Base-by-base conservation (phyloP, 108 stramenopile species). In the Pseudonitzschia delicatissima region DNA sequence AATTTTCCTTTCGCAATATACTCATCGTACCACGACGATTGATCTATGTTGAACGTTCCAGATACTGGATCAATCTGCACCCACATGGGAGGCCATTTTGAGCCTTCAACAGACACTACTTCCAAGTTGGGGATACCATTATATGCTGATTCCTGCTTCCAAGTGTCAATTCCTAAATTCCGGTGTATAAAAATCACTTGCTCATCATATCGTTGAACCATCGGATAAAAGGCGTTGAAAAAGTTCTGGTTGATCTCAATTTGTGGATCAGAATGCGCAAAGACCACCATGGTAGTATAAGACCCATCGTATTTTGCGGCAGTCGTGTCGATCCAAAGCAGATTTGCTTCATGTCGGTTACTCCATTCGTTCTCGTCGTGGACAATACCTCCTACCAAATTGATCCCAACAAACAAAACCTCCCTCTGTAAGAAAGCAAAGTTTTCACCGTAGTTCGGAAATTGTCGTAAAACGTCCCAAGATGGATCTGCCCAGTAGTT, bases 331-430 rank as follows among this genome's bases (percentile, higher is more conserved):
- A 80, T 80, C 79, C 79, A 80, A 2, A 39, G n/a, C 52, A 80
- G 45, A 50, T 80, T 60, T 20, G 70, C 73, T 4, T 12, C 23
- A 23, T 67, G 69, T 23, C 79, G 59, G 5, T 21, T 34, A 32
- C 61, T 45, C 79, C 79, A 80, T 60, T 80, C 79, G 5, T 42
- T 36, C 23, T n/a, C 25, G 33, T 80, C 63, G 47, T 80, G 74
- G 1, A 68, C 53, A 8, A 36, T 28, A 5, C 79, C 79, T 12
- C 79, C 79, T 17, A 83, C 82, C 69, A 86, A 62, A 40, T 86
- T 77, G 60, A 88, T 67, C 31, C 87, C 87, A 21, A 88, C 51
- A 53, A 82, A 82, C 37, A 88, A 37, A 2, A 84, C 66, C 9
- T 72, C 28, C 27, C 66, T 70, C 34, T 64, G 72, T 3, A 82